Evolutionary conservation across 495 filamentous ascomycete genomes (phyloP), one percentile per base, ranked within the genome.

Genomic region (Tuber magnatum): DNA sequence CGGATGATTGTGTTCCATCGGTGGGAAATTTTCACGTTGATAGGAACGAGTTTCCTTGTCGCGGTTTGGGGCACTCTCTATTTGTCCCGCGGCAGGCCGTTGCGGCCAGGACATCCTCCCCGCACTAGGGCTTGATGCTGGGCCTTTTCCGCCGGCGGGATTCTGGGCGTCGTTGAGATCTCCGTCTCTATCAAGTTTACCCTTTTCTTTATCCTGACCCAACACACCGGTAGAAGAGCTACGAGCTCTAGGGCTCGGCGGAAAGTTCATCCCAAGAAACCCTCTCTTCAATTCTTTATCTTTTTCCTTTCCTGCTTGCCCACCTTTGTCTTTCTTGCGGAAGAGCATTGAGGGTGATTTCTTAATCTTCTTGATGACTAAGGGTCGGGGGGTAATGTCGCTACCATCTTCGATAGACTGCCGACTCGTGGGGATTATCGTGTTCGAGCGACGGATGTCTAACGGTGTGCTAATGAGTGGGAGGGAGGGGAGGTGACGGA

Each of bases 331-430:
- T 35, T 65, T 65, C 56, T 35, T 65, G n/a, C 72, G 70, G 7
- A 75, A 70, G 20, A 72, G 77, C 72, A 79, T 69, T n/a, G 77
- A 78, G 24, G 77, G 77, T 3, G 77, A 79, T 42, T 79, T 79
- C 32, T 73, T 70, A n/a, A 79, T 38, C 44, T 79, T 79, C 20
- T 72, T 79, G 7, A 79, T 79, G 22, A 69, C 71, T n/a, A 79
- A 39, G 2, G 77, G 77, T 0, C 76, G 76, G 20, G 77, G 77
- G 0, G 70, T 61, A 6, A 71, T 32, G n/a, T 79, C 70, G 24
- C 22, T 71, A 16, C 75, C 73, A 51, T 79, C 70, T 3, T 10
- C 32, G 6, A 75, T 56, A 12, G 18, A 28, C 46, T 0, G 56
- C 9, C 28, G 28, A 2, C 56, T 14, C 32, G 4, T 65, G 12